Evolutionary conservation across 2,329 filamentous ascomycete species (phyloP), one percentile per base, ranked within the genome.

Genomic region (Aspergillus sp.): DNA sequence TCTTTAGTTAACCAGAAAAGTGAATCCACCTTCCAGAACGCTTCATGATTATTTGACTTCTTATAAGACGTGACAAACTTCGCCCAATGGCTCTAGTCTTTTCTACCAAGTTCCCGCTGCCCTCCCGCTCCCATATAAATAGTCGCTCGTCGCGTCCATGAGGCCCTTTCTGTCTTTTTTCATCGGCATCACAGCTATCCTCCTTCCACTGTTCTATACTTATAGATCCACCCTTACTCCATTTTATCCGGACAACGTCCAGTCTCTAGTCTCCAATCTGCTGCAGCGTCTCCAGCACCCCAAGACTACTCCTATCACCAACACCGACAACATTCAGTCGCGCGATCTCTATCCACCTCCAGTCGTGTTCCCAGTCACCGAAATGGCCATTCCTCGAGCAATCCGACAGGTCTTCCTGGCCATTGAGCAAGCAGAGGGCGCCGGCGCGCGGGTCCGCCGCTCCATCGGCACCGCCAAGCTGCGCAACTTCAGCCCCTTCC

Each of bases 391-490:
- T 62, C 83, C 90, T 29, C 87, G 95, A 71, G 84, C 87, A 53
- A 94, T 98, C 73, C 87, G 86, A 66, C 90, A 93, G 78, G 87
- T 90, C 66, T 93, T 97, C 77, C 84, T 92, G 49, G 94, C 94
- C 61, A 78, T 89, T 60, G 92, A 96, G 77, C 91, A 96, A 76
- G 81, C 90, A 29, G 94, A 98, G 76, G 94, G 94, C 49, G 91
- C 88, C 0, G 94, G 95, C 58, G 94, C 94, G 5, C 85, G 87
- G 63, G 94, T 98, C 14, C 87, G 94, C 63, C 87, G 94, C 59
- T 93, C 90, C 47, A 90, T 98, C 65, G 94, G 94, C 67, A 96
- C 92, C 1, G 84, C 90, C 5, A 84, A 90, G 65, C 83, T 98
- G 22, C 87, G 88, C 71, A 92, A 96, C 81, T 89, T 98, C 76